phyloP scores from a whole-genome alignment of 805 yeast genomes.

The Maudiozyma bulderi region DNA sequence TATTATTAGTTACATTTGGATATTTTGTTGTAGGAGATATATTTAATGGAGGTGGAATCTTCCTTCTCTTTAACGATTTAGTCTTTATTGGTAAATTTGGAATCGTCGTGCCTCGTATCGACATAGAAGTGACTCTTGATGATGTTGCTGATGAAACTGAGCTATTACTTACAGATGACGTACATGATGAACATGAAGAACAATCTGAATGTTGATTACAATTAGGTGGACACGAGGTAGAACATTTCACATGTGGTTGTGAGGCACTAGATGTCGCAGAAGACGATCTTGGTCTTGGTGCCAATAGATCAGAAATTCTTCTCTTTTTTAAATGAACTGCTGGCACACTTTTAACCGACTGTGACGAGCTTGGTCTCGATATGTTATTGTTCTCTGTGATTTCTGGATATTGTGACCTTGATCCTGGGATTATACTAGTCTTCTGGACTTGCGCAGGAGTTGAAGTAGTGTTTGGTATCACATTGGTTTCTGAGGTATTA shows the following conservation, averaged over 20 bases:
- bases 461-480: not conserved
- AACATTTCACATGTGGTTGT: not conserved
- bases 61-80: constrained; percentile 20
- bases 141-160: constrained; percentile 1
- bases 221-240: not conserved
- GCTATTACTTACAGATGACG: not conserved
- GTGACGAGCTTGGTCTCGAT: not conserved
- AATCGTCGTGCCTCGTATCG: not conserved
- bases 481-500: not conserved
- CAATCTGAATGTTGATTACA: not conserved
- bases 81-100: not conserved
- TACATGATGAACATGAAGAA: not conserved
- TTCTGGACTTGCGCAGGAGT: not conserved
- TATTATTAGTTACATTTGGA: not conserved
- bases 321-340: not conserved
- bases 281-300: not conserved
- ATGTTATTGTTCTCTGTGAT: not conserved
- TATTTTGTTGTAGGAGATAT: constrained; percentile 4
- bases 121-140: not conserved
- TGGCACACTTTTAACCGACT: not conserved
- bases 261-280: not conserved
- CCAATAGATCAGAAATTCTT: not conserved
- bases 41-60: constrained; percentile 22
- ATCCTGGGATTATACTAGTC: not conserved
- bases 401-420: not conserved